A percentile compares a stretch with the other conserved stretches of the same genome.
Evolutionary conservation across 2,329 filamentous ascomycete genomes (phyloP).

Genomic region (Fusarium sp.): DNA sequence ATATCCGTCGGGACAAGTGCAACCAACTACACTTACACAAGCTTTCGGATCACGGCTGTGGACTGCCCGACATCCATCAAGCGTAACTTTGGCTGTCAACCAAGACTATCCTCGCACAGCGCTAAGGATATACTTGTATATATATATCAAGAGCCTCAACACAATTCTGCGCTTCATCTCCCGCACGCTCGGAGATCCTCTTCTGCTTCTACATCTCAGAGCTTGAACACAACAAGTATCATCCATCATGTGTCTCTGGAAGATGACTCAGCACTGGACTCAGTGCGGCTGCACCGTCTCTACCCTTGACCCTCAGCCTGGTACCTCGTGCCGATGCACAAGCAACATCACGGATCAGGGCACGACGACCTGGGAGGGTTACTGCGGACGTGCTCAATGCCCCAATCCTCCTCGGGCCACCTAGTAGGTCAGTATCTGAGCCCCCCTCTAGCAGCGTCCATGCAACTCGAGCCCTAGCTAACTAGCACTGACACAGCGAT

Average conservation of each 20-base stretch:
- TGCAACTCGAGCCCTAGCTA: conserved; percentile 15
- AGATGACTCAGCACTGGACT: conserved; percentile 46
- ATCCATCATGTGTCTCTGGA: conserved; percentile 49
- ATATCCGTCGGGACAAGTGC: conserved; percentile 36
- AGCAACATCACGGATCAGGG: conserved; percentile 42
- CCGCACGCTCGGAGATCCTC: conserved; percentile 1
- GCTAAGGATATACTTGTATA: conserved; percentile 27
- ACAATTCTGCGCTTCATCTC: conserved; percentile 7
- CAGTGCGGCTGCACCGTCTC: conserved; percentile 46
- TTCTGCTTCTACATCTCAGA: not conserved
- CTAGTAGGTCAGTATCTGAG: conserved; percentile 40
- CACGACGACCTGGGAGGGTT: conserved; percentile 46
- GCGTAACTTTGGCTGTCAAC: conserved; percentile 20
- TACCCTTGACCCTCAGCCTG: conserved; percentile 42
- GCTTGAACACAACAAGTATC: not conserved
- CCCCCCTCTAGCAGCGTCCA: conserved; percentile 12
- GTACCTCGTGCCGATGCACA: conserved; percentile 43
- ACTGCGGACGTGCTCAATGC: conserved; percentile 46
- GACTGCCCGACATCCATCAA: conserved; percentile 32
- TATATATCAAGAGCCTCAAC: conserved; percentile 26
- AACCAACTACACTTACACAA: conserved; percentile 38
- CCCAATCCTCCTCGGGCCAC: conserved; percentile 43
- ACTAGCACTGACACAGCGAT: conserved; percentile 25
- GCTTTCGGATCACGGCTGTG: conserved; percentile 36
- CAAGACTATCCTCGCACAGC: conserved; percentile 25